phyloP scores from a whole-genome alignment of 2,329 filamentous ascomycete species.

The Amesomyces nigricolor region DNA sequence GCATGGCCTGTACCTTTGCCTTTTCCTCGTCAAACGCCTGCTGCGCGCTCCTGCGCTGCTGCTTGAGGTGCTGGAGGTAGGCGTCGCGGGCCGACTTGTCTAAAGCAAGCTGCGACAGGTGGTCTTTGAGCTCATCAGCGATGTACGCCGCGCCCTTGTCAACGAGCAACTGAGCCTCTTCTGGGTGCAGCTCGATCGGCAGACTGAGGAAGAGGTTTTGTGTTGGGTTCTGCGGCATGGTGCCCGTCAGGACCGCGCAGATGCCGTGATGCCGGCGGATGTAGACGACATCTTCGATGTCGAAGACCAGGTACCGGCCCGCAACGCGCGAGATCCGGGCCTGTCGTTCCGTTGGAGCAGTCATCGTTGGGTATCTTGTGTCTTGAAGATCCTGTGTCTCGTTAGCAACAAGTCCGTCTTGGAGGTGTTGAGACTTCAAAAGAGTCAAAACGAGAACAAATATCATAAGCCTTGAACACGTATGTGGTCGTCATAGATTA shows the following conservation, averaged over 20 bases:
- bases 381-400: background rate
- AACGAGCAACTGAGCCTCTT: conserved; percentile 79
- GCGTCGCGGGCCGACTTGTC: conserved; percentile 52
- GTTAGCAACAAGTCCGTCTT: conserved; percentile 18
- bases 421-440: background rate
- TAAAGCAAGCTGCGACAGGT: conserved; percentile 58
- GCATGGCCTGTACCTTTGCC: conserved; percentile 30
- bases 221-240: conserved; percentile 84
- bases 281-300: conserved; percentile 70
- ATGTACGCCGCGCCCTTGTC: conserved; percentile 71
- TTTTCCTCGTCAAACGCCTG: conserved; percentile 37
- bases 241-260: conserved; percentile 79
- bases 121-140: conserved; percentile 70
- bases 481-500: conserved; percentile 36
- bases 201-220: conserved; percentile 92
- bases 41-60: conserved; percentile 39
- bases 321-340: conserved; percentile 77
- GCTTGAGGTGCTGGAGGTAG: conserved; percentile 56
- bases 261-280: conserved; percentile 77
- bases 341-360: conserved; percentile 27
- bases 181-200: conserved; percentile 82
- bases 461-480: conserved; percentile 27
- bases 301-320: conserved; percentile 83
- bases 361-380: background rate
- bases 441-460: conserved; percentile 8